Conservation (phyloP, 2,329 filamentous ascomycete species). For the Tolypocladium tundrense region DNA sequence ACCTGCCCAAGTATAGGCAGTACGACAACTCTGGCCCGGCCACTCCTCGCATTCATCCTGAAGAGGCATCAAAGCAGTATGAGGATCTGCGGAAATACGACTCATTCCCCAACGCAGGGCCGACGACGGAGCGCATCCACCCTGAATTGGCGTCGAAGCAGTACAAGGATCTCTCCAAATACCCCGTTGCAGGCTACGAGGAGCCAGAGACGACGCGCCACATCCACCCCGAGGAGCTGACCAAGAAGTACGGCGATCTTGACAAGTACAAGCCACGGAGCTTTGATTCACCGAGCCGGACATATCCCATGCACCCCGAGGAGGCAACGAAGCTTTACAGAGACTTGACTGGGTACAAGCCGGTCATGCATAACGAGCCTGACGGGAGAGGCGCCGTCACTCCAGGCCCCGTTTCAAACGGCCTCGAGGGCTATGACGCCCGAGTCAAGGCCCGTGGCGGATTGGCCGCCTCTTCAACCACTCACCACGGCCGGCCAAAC, state of each 20-base stretch:
- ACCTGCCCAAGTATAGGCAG: constrained; percentile 9
- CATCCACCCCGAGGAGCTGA: constrained; percentile 26
- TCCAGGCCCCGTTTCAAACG: constrained; percentile 21
- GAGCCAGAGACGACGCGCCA: constrained; percentile 14
- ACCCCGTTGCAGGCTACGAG: constrained; percentile 19
- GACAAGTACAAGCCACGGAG: constrained; percentile 24
- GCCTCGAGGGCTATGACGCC: constrained; percentile 27
- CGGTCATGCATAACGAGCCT: constrained; percentile 24
- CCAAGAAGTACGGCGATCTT: constrained; percentile 31
- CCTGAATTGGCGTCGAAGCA: constrained; percentile 21
- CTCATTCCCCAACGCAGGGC: constrained; percentile 14
- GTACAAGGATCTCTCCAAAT: constrained; percentile 22
- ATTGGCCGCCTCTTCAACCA: constrained; percentile 2
- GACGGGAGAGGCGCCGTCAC: constrained; percentile 17
- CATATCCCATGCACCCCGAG: constrained; percentile 20
- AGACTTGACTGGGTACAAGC: constrained; percentile 29
- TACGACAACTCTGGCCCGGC: constrained; percentile 16
- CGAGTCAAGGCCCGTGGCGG: constrained; percentile 7
- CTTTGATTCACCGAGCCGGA: constrained; percentile 16
- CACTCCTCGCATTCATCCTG: constrained; percentile 15
- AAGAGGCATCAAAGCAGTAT: constrained; percentile 27
- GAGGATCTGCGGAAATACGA: constrained; percentile 23
- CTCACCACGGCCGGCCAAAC: constrained; percentile 5
- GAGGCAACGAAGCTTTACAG: constrained; percentile 26
- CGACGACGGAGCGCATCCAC: constrained; percentile 12